Evolutionary conservation across 495 filamentous ascomycete species (phyloP).

Genomic region (Cercophora samala): DNA sequence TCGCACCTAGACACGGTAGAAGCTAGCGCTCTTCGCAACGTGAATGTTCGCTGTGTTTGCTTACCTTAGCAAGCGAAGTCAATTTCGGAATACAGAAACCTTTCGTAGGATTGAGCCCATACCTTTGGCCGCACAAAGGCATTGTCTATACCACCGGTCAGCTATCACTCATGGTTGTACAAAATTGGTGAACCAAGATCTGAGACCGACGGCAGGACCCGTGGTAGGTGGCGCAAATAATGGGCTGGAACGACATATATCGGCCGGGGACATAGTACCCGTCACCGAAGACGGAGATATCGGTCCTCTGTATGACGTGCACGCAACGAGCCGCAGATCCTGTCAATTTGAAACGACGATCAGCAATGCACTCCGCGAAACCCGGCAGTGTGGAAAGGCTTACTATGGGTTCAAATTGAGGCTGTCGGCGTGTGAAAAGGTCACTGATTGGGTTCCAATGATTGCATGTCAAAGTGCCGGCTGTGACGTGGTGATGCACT

Average conservation of each 20-base stretch:
- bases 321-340: not conserved
- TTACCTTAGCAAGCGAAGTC: too few species aligned
- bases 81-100: not conserved
- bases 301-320: not conserved
- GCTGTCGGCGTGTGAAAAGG: not conserved
- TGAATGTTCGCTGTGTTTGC: too few species aligned
- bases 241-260: not conserved
- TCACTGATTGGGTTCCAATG: not conserved
- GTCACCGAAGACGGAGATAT: not conserved
- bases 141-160: not conserved
- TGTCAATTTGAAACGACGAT: slow-evolving; percentile 2
- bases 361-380: not conserved
- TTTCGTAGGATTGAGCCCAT: not conserved
- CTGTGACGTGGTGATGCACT: slow-evolving; percentile 7
- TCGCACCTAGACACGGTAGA: not conserved
- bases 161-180: not conserved
- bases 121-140: not conserved
- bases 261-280: not conserved
- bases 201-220: not conserved
- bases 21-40: not conserved
- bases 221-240: not conserved
- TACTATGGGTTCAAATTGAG: not conserved
- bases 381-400: not conserved
- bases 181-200: not conserved
- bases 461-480: not conserved